A percentile compares a stretch with the other conserved stretches of the same genome.
Conservation (phyloP, 306 rosid species). For the Cyamopsis tetragonoloba region DNA sequence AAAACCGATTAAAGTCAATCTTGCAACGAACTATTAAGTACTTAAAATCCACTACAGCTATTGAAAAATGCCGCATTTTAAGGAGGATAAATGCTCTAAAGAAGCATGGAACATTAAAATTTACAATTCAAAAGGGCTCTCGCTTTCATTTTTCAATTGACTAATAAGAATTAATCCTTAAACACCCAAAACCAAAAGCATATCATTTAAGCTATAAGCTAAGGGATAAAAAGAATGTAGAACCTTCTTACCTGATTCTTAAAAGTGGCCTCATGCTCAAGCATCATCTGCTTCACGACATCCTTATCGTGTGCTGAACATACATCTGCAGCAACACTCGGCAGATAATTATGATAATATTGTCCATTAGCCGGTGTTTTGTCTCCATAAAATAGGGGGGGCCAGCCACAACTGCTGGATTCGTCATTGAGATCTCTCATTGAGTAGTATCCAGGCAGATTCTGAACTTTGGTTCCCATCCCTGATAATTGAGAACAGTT, state of each 20-base stretch:
- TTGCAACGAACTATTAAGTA: conserved; percentile 9
- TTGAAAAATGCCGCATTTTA: not conserved
- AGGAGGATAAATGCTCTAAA: not conserved
- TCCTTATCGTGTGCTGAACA: conserved; percentile 60
- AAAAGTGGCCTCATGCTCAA: conserved; percentile 80
- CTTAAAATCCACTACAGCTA: conserved; percentile 10
- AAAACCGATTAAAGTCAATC: not conserved
- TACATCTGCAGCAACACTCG: conserved; percentile 45
- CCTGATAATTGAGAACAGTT: conserved; percentile 43
- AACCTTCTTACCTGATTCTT: conserved; percentile 66
- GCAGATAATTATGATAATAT: conserved; percentile 53
- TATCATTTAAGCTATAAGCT: not conserved
- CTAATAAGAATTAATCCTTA: not conserved
- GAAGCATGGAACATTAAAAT: conserved; percentile 3
- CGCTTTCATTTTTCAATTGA: not conserved
- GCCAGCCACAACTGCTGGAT: conserved; percentile 88
- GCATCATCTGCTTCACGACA: conserved; percentile 69
- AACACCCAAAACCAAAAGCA: not conserved
- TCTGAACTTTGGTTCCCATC: conserved; percentile 98
- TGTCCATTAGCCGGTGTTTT: conserved; percentile 54
- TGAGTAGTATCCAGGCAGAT: conserved; percentile 69
- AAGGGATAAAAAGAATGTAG: not conserved
- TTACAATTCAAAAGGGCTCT: not conserved
- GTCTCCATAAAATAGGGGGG: conserved; percentile 62
- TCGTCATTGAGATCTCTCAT: conserved; percentile 96